Evolutionary conservation across 164 flowering plant species (phyloP).

Genomic region (Chimonanthus praecox): DNA sequence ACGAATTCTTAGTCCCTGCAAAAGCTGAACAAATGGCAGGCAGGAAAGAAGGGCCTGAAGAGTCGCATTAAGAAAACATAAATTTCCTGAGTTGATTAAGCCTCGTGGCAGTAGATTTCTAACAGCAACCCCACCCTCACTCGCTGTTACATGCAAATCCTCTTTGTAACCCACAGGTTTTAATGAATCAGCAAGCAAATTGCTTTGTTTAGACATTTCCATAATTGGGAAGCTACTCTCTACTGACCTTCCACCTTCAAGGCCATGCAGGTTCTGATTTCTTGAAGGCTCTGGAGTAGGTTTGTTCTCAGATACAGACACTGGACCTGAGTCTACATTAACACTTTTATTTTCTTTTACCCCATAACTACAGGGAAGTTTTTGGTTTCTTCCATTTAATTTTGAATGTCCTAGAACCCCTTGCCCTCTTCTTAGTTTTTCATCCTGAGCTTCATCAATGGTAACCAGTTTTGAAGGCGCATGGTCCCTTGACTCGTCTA

Average conservation of each 20-base stretch:
- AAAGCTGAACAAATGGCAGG: constrained; percentile 74
- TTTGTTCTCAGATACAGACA: constrained; percentile 19
- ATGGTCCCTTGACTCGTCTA: constrained; percentile 14
- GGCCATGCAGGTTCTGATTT: constrained; percentile 13
- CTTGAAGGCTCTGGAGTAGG: constrained; percentile 17
- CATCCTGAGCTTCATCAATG: constrained; percentile 10
- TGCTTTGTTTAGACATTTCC: constrained; percentile 14
- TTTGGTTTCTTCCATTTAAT: constrained; percentile 38
- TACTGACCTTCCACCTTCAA: constrained; percentile 22
- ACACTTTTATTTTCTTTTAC: constrained; percentile 16
- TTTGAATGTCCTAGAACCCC: constrained; percentile 10
- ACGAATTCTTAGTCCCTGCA: constrained; percentile 54
- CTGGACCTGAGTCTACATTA: constrained; percentile 11
- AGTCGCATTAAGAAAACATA: constrained; percentile 95
- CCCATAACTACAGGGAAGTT: constrained; percentile 24
- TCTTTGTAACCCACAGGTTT: constrained; percentile 12
- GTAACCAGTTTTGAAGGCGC: constrained; percentile 11
- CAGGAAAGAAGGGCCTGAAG: constrained; percentile 93
- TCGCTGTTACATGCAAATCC: constrained; percentile 18
- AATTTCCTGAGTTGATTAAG: constrained; percentile 77
- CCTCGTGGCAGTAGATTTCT: constrained; percentile 65
- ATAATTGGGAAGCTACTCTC: constrained; percentile 1
- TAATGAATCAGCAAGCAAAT: constrained; percentile 14
- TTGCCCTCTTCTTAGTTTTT: constrained; percentile 12
- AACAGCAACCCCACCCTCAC: constrained; percentile 18